Conservation (phyloP, 305 asterid species). For the Solanum hybrid region DNA sequence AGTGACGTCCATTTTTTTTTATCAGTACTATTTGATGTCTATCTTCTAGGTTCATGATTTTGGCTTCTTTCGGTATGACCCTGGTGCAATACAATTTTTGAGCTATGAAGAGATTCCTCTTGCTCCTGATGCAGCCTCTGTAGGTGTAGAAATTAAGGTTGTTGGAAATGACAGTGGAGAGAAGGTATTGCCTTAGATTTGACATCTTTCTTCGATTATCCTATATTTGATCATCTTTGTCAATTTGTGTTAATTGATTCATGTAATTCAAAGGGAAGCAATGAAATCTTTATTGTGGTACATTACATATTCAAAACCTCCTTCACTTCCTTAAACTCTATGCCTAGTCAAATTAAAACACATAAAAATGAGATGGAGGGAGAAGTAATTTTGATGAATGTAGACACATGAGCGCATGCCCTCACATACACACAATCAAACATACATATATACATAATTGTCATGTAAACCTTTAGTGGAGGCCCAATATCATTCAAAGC, state of each 20-base stretch:
- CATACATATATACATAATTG: not conserved
- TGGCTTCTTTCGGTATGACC: slow-evolving; percentile 89
- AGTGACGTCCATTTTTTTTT: not conserved
- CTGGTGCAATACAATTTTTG: slow-evolving; percentile 76
- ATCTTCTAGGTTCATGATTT: slow-evolving; percentile 80
- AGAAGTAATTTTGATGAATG: not conserved
- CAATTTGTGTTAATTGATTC: not conserved
- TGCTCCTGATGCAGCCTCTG: slow-evolving; percentile 91
- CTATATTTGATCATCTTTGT: not conserved
- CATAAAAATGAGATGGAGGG: not conserved
- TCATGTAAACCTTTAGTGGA: not conserved
- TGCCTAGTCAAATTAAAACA: not conserved
- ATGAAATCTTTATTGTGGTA: not conserved
- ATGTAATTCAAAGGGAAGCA: not conserved
- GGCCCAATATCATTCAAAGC: not conserved
- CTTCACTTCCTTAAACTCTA: not conserved
- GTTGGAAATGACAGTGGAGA: slow-evolving; percentile 99
- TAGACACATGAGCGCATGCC: not conserved
- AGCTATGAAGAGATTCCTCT: slow-evolving; percentile 94
- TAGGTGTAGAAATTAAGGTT: slow-evolving; percentile 94
- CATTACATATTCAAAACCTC: not conserved
- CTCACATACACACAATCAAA: not conserved
- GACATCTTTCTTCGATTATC: not conserved
- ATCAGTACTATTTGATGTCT: not conserved
- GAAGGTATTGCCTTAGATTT: slow-evolving; percentile 44